A percentile compares a stretch with the other conserved stretches of the same genome.
These are phyloP conservation scores for Geosmithia putterillii DNA, from an alignment of 2,329 filamentous ascomycete species.

Conservation along the genomic window DNA sequence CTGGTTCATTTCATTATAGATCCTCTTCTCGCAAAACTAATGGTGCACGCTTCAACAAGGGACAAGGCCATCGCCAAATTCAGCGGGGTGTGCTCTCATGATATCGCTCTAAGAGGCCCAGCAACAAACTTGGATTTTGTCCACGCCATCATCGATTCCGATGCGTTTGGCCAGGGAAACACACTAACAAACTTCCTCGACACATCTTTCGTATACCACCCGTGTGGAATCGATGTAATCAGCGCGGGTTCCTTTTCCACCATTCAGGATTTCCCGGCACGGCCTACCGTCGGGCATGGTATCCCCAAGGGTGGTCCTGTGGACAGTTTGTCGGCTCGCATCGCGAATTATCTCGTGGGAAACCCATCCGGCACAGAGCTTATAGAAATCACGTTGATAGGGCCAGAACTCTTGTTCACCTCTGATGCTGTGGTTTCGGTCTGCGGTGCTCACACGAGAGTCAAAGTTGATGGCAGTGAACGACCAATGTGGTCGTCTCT, in stretches of 20 bases:
- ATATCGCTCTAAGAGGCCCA: constrained; percentile 30
- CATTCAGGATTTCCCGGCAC: constrained; percentile 45
- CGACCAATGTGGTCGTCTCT: constrained; percentile 43
- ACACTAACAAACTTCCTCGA: constrained; percentile 46
- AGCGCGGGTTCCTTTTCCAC: constrained; percentile 43
- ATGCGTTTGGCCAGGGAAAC: constrained; percentile 31
- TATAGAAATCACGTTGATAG: constrained; percentile 47
- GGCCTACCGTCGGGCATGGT: constrained; percentile 43
- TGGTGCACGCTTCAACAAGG: constrained; percentile 29
- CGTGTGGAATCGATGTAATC: constrained; percentile 41
- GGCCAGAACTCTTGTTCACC: constrained; percentile 45
- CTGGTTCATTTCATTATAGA: constrained; percentile 13
- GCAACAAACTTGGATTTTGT: constrained; percentile 46
- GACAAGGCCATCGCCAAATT: constrained; percentile 30
- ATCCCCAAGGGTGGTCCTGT: constrained; percentile 49
- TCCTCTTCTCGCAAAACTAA: constrained; percentile 44
- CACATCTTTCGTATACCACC: constrained; percentile 30
- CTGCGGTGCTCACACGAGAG: constrained; percentile 41
- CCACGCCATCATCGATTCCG: constrained; percentile 30
- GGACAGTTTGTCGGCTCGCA: constrained; percentile 43
- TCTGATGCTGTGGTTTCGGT: constrained; percentile 40
- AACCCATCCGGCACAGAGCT: constrained; percentile 38
- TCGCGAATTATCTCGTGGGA: constrained; percentile 48
- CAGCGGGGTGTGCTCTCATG: constrained; percentile 27
- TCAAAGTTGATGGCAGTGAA: constrained; percentile 32